These are phyloP conservation scores for Colletotrichum chrysophilum DNA, from an alignment of 2,329 filamentous ascomycete species.

Conservation along the genomic window DNA sequence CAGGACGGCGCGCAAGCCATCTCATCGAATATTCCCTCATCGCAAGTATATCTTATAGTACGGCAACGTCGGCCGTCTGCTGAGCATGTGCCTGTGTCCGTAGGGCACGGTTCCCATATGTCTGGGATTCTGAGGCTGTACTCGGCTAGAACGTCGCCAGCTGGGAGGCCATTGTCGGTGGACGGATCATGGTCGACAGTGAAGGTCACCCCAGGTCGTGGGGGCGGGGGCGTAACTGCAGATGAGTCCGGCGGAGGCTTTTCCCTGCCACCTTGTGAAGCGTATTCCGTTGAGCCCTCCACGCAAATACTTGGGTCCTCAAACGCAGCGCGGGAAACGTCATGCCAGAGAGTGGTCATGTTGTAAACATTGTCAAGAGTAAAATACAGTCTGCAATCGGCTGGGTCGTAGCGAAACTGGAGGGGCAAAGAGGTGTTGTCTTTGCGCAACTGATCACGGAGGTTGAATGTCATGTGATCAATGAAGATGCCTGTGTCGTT, in stretches of 20 bases:
- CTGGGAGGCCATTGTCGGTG: background rate
- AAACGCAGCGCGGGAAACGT: slow-evolving; percentile 31
- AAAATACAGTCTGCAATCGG: slow-evolving; percentile 62
- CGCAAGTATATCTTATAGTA: background rate
- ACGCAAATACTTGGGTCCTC: background rate
- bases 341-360: slow-evolving; percentile 56
- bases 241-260: background rate
- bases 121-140: background rate
- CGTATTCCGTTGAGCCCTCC: background rate
- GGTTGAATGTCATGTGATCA: background rate
- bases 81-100: background rate
- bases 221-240: background rate
- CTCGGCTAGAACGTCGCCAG: background rate
- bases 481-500: background rate
- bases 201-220: background rate
- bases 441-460: background rate
- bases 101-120: background rate
- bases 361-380: slow-evolving; percentile 57
- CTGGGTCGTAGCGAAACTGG: slow-evolving; percentile 62
- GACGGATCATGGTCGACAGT: background rate
- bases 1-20: background rate
- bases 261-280: background rate
- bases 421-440: slow-evolving; percentile 44
- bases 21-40: background rate
- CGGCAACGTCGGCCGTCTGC: background rate